phyloP scores from a whole-genome alignment of 371 early-diverging fungal species.

The Rhizopus microsporus region DNA sequence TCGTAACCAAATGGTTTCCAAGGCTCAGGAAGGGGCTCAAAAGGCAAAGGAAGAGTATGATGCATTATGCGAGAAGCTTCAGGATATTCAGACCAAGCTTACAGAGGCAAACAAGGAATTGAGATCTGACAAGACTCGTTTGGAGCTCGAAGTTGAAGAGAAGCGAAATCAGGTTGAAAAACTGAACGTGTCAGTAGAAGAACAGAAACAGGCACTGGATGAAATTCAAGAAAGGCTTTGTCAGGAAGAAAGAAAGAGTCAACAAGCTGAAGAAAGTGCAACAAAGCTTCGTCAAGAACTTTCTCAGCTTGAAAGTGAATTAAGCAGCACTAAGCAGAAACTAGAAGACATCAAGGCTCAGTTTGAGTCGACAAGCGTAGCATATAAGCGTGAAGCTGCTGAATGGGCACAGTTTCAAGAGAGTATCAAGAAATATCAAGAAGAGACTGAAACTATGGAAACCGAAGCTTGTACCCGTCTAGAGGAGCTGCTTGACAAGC shows the following conservation, averaged over 20 bases:
- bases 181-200: conserved; percentile 13
- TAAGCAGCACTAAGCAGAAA: background rate
- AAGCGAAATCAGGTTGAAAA: conserved; percentile 12
- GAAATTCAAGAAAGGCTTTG: background rate
- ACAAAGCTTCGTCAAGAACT: background rate
- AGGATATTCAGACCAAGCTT: conserved; percentile 23
- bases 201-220: conserved; percentile 24
- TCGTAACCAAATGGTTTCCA: conserved; percentile 3
- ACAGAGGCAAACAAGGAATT: conserved; percentile 15
- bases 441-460: background rate
- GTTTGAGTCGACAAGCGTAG: background rate
- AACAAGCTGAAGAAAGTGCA: background rate
- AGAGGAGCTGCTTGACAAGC: background rate
- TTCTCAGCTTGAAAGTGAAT: background rate
- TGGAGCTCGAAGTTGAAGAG: background rate
- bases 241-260: background rate
- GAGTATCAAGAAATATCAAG: conserved; percentile 6
- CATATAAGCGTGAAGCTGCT: background rate
- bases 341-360: background rate
- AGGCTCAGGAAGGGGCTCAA: conserved; percentile 14
- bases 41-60: conserved; percentile 13
- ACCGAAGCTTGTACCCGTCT: background rate
- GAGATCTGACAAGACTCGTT: conserved; percentile 13
- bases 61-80: conserved; percentile 27
- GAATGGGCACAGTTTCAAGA: conserved; percentile 6